phyloP scores from a whole-genome alignment of 257 asterid genomes.

The Solanum bulbocastanum region DNA sequence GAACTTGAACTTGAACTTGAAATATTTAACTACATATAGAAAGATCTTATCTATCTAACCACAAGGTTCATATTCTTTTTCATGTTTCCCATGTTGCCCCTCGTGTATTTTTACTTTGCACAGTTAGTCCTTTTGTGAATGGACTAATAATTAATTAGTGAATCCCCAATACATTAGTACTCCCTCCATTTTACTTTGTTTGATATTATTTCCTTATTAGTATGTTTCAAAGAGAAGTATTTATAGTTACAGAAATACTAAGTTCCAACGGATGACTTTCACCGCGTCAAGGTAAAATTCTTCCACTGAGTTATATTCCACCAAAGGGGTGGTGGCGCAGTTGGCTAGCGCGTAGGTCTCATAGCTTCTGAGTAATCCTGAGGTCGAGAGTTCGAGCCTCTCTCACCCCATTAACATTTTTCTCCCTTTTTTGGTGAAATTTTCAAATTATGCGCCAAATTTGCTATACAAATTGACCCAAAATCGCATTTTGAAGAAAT shows the following conservation, averaged over 20 bases:
- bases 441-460: conserved; percentile 6
- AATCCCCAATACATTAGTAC: not conserved
- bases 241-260: not conserved
- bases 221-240: not conserved
- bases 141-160: not conserved
- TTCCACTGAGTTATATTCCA: not conserved
- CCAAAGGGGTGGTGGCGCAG: conserved; percentile 93
- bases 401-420: conserved; percentile 38
- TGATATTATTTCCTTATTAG: not conserved
- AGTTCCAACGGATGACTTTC: not conserved
- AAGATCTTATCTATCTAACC: not conserved
- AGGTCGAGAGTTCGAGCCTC: conserved; percentile 95
- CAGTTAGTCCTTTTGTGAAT: not conserved
- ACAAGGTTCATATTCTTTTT: not conserved
- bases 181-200: not conserved
- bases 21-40: accelerated
- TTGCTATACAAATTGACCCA: not conserved
- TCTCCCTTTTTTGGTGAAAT: not conserved
- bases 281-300: accelerated
- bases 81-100: not conserved
- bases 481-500: not conserved
- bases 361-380: conserved; percentile 76
- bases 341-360: conserved; percentile 99
- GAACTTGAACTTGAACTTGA: not conserved
- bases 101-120: not conserved